phyloP scores from a whole-genome alignment of 2,329 filamentous ascomycete species.

The Aspergillus aculeatus region DNA sequence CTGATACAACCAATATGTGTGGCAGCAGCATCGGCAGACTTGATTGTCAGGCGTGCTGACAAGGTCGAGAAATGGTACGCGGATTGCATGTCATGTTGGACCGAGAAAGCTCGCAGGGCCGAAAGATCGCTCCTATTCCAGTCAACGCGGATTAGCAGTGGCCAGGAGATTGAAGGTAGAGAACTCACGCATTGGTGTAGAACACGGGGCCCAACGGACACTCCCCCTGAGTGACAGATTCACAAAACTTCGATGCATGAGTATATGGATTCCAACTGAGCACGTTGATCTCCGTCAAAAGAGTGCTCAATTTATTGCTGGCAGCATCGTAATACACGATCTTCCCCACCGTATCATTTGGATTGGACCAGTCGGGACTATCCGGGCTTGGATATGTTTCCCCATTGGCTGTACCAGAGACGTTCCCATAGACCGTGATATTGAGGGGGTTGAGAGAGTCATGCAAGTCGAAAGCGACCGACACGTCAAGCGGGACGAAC shows the following conservation, averaged over 20 bases:
- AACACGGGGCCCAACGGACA: conserved; percentile 80
- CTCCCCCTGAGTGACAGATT: conserved; percentile 54
- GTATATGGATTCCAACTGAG: conserved; percentile 72
- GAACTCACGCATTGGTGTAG: conserved; percentile 51
- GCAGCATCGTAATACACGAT: conserved; percentile 64
- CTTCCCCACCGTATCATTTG: conserved; percentile 67
- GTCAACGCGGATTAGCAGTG: neutral
- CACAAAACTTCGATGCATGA: conserved; percentile 64
- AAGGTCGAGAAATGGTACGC: conserved; percentile 85
- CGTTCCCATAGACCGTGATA: conserved; percentile 86
- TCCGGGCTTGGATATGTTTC: conserved; percentile 58
- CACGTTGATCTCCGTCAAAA: conserved; percentile 69
- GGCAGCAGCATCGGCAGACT: conserved; percentile 66
- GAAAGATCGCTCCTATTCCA: conserved; percentile 46
- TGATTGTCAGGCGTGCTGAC: conserved; percentile 68
- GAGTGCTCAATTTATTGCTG: conserved; percentile 66
- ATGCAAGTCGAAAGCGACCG: conserved; percentile 68
- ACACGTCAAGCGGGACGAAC: conserved; percentile 73
- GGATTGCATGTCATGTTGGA: conserved; percentile 73
- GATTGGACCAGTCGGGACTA: conserved; percentile 62
- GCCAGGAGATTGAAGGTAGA: neutral
- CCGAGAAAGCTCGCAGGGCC: conserved; percentile 67
- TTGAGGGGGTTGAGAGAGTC: conserved; percentile 64
- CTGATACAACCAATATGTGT: conserved; percentile 76
- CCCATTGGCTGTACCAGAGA: conserved; percentile 65